Evolutionary conservation across 2,329 filamentous ascomycete species (phyloP), one percentile per base, ranked within the genome.

Genomic region (Colletotrichum paranaense): DNA sequence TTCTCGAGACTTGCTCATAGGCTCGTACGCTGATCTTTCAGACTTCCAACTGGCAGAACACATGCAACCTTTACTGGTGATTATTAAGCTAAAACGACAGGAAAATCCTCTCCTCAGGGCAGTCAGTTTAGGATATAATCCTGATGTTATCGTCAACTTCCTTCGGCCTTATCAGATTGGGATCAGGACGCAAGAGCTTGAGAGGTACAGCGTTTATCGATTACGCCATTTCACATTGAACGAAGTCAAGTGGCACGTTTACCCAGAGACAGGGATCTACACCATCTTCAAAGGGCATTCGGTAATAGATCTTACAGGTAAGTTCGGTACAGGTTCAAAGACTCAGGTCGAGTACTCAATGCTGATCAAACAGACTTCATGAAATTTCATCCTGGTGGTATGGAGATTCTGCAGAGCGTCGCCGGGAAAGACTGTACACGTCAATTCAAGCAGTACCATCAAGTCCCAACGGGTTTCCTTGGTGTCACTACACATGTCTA

Each of bases 161-260:
- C 30, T 64, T 12, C 30, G 46, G 6, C 46, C 30, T 9, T 64
- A 64, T n/a, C 32, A 35, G 5, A 64, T 64, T 19, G 62, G 62
- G n/a, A 19, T 9, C 12, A 8, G 19, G 4, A 7, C n/a, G 14
- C 24, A 38, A 2, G 4, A 26, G 5, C 7, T 42, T 3, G 12
- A 1, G 8, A n/a, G 30, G 14, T 6, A 16, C 22, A 19, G 16
- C 19, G 1, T 16, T 4, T 1, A 4, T 4, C 46, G 14, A 11
- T 7, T 1, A 4, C 12, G 38, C 22, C 16, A 24, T 7, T 68
- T 68, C 46, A 68, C 58, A 2, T 19, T 5, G 7, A 53, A 22
- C 16, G 67, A 68, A 4, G 67, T 68, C 24, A 62, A 28, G 9
- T 35, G 58, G 59, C 57, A 63, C 22, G 42, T 28, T n/a, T 24